phyloP scores from a whole-genome alignment of 1,284 basidiomycete species.

The Papiliotrema laurentii region DNA sequence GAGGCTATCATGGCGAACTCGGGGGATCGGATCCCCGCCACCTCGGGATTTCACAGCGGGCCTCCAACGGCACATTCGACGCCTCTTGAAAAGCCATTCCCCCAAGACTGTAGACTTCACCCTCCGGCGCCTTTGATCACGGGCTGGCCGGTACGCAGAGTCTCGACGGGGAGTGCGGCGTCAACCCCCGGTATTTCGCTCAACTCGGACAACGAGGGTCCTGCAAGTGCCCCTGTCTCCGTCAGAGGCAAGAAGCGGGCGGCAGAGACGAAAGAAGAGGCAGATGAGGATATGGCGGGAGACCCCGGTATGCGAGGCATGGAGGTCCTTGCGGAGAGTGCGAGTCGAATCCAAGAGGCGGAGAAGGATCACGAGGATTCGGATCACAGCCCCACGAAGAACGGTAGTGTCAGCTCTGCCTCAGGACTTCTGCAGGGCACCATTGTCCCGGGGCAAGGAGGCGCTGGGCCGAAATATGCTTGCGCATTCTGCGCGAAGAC shows the following conservation, averaged over 20 bases:
- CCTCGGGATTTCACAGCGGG: constrained; percentile 6
- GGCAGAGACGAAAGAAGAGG: constrained; percentile 8
- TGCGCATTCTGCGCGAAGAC: constrained; percentile 43
- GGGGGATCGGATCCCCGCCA: constrained; percentile 33
- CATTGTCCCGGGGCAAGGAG: neutral
- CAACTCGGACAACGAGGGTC: constrained; percentile 11
- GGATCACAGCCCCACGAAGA: neutral
- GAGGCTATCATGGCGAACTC: constrained; percentile 38
- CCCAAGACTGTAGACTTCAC: neutral
- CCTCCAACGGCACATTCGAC: neutral
- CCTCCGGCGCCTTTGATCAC: neutral
- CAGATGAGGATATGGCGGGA: constrained; percentile 11
- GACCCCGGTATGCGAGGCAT: constrained; percentile 38
- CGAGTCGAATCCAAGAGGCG: constrained; percentile 29
- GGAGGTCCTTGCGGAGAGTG: constrained; percentile 41
- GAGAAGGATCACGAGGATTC: constrained; percentile 11
- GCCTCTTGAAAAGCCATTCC: neutral
- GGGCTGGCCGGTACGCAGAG: constrained; percentile 16
- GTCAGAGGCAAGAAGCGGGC: constrained; percentile 12
- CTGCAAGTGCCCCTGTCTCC: constrained; percentile 1
- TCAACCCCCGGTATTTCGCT: constrained; percentile 13
- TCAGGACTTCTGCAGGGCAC: too few relatives aligned
- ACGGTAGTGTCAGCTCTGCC: neutral
- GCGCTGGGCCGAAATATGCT: constrained; percentile 36
- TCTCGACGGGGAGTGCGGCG: constrained; percentile 23